Evolutionary conservation across 2,329 filamentous ascomycete genomes (phyloP).

Genomic region (Phyllosticta citriasiana): DNA sequence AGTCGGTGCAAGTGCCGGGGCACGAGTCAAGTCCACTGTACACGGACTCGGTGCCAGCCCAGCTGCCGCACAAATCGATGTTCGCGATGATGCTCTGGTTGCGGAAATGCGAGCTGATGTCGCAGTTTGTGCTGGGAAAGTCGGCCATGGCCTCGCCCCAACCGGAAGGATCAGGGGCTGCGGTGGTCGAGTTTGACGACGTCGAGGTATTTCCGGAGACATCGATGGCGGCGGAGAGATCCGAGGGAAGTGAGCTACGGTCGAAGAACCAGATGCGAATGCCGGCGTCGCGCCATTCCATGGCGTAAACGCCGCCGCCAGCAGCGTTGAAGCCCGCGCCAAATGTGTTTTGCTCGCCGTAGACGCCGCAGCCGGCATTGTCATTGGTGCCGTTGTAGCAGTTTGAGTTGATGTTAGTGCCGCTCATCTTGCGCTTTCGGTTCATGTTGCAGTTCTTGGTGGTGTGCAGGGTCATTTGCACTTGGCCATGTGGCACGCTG

Average conservation of each 20-base stretch:
- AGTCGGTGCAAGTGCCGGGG: conserved; percentile 26
- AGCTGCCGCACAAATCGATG: conserved; percentile 8
- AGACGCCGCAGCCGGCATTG: conserved; percentile 14
- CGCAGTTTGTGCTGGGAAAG: conserved; percentile 10
- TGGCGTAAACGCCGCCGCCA: conserved; percentile 40
- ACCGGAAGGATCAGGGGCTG: conserved; percentile 32
- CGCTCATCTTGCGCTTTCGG: conserved; percentile 11
- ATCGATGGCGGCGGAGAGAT: conserved; percentile 23
- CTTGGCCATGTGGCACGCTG: conserved; percentile 17
- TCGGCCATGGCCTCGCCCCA: conserved; percentile 29
- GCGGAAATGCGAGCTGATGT: conserved; percentile 7
- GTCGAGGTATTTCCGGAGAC: neutral
- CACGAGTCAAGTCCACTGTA: conserved; percentile 4
- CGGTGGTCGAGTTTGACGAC: conserved; percentile 12
- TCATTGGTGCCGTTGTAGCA: conserved; percentile 23
- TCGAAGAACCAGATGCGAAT: conserved; percentile 46
- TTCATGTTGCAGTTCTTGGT: conserved; percentile 4
- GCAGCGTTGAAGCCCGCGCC: conserved; percentile 23
- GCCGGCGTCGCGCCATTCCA: conserved; percentile 36
- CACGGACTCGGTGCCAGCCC: conserved; percentile 3
- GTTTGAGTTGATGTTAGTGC: conserved; percentile 13
- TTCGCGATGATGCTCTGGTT: conserved; percentile 10
- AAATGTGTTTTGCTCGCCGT: conserved; percentile 13
- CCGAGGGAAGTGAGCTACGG: conserved; percentile 33
- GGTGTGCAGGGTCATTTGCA: conserved; percentile 12